Percentiles rank a stretch among this genome's conserved stretches.
Conservation (phyloP, 148 eudicot species). For the Diospyros kaki region DNA sequence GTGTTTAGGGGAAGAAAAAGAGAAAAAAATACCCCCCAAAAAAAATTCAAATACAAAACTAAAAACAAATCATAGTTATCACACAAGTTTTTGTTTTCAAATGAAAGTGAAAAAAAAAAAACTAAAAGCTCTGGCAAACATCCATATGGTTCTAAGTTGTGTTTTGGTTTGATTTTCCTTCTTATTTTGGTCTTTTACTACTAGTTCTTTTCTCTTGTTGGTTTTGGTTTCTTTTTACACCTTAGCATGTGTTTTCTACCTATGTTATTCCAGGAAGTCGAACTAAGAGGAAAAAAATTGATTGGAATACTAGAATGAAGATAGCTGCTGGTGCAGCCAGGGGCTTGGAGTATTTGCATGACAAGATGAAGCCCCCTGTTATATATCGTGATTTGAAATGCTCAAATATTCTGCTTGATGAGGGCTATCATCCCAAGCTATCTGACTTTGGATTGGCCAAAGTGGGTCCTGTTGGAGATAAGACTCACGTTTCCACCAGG, state of each 20-base stretch:
- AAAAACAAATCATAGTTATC: not conserved
- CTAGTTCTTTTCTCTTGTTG: not conserved
- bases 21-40: no score
- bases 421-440: conserved; percentile 33
- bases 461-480: conserved; percentile 64
- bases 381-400: conserved; percentile 15
- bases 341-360: conserved; percentile 54
- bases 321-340: no score
- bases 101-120: no score
- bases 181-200: not conserved
- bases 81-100: not conserved
- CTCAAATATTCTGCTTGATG: conserved; percentile 79
- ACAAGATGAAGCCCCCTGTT: conserved; percentile 22
- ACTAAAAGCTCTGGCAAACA: no score
- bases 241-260: not conserved
- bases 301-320: no score
- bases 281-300: conserved; percentile 40
- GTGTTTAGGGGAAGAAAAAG: no score
- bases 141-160: no score
- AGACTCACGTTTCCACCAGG: no score
- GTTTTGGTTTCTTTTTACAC: not conserved
- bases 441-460: no score
- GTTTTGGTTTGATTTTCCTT: no score
- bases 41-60: no score
- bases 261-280: conserved; percentile 26